Conservation (phyloP, 1,284 basidiomycete species). For the Leccinum fuscescens region DNA sequence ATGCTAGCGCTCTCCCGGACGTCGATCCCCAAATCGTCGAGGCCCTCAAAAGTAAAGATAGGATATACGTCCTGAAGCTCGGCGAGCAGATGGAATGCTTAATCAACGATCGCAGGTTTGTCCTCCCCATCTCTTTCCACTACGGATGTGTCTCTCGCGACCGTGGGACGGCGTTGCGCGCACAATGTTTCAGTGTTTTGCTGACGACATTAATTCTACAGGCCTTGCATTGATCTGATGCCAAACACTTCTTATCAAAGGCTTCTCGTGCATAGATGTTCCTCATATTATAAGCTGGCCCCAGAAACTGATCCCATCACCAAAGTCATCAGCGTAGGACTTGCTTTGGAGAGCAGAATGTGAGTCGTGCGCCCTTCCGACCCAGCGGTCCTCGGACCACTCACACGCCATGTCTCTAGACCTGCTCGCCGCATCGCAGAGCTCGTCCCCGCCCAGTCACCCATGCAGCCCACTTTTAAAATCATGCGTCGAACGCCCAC, state of each 20-base stretch:
- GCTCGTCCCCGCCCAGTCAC: slow-evolving; percentile 72
- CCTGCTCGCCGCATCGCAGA: slow-evolving; percentile 67
- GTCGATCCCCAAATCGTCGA: slow-evolving; percentile 74
- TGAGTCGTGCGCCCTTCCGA: slow-evolving; percentile 39
- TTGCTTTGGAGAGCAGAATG: slow-evolving; percentile 68
- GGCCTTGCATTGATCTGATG: slow-evolving; percentile 58
- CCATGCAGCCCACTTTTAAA: slow-evolving; percentile 71
- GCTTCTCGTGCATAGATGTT: slow-evolving; percentile 78
- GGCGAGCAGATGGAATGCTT: slow-evolving; percentile 78
- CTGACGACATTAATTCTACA: slow-evolving; percentile 31
- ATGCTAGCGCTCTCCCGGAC: slow-evolving; percentile 30
- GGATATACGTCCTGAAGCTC: slow-evolving; percentile 78
- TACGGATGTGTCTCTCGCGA: not conserved
- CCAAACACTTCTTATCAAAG: slow-evolving; percentile 77
- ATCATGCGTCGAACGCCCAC: slow-evolving; percentile 69
- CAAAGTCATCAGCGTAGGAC: slow-evolving; percentile 58
- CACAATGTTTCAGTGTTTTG: slow-evolving; percentile 14
- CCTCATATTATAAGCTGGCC: slow-evolving; percentile 67
- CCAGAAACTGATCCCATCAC: slow-evolving; percentile 65
- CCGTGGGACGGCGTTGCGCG: slow-evolving; percentile 2
- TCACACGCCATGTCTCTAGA: slow-evolving; percentile 38
- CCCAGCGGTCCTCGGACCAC: slow-evolving; percentile 3
- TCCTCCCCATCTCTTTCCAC: slow-evolving; percentile 16
- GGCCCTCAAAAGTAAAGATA: slow-evolving; percentile 81
- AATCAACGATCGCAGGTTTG: slow-evolving; percentile 69